These are phyloP conservation scores for Brettanomyces anomalus DNA, from an alignment of 805 yeast genomes.

Conservation along the genomic window DNA sequence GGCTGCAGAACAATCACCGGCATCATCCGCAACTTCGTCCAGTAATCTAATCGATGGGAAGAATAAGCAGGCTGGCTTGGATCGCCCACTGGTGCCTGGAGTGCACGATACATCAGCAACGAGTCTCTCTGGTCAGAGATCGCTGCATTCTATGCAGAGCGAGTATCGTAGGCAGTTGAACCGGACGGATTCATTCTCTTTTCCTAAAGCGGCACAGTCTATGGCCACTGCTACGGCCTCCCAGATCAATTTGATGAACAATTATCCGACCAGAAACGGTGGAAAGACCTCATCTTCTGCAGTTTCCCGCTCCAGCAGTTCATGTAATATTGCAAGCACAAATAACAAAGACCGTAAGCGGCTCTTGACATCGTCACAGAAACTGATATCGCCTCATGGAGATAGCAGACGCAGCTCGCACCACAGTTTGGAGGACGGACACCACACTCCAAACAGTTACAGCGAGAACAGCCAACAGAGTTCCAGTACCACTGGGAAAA, in stretches of 20 bases:
- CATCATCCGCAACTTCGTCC: constrained; percentile 1
- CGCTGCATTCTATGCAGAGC: constrained; percentile 13
- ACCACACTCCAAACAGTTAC: too few relatives aligned
- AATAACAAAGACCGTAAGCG: neutral
- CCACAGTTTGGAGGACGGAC: too few relatives aligned
- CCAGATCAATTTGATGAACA: constrained; percentile 19
- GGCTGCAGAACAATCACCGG: neutral
- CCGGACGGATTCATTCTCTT: constrained; percentile 23
- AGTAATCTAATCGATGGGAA: neutral
- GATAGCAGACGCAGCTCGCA: too few relatives aligned
- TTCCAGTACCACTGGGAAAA: too few relatives aligned
- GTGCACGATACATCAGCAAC: neutral
- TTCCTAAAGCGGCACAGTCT: constrained; percentile 22
- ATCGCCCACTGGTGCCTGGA: constrained; percentile 1
- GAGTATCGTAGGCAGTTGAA: constrained; percentile 22
- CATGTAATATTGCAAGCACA: neutral
- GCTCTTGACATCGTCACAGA: too few relatives aligned
- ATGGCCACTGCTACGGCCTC: constrained; percentile 19
- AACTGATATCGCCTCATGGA: too few relatives aligned
- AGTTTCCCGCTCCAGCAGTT: neutral
- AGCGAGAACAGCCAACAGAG: too few relatives aligned
- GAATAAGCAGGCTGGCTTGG: neutral
- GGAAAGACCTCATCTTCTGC: neutral
- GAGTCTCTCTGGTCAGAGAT: constrained; percentile 5
- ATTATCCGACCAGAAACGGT: constrained; percentile 7